Conservation (phyloP, 1,284 basidiomycete genomes). For the Thecaphora frezii region DNA sequence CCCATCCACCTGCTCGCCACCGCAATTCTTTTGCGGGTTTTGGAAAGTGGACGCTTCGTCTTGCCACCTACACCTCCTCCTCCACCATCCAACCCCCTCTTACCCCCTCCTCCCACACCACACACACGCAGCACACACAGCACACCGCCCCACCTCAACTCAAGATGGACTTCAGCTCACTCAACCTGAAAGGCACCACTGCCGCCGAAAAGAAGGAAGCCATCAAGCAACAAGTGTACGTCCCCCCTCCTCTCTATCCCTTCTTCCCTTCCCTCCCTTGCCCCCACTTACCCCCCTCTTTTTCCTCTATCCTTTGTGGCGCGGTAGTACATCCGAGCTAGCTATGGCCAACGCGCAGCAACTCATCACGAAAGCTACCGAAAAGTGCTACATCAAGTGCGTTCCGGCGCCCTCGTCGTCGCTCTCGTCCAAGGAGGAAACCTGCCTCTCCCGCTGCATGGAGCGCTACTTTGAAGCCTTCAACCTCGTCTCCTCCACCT, state of each 20-base stretch:
- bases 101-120: background rate
- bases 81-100: background rate
- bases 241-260: slow-evolving; percentile 1
- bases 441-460: slow-evolving; percentile 52
- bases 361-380: slow-evolving; percentile 55
- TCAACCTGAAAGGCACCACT: slow-evolving; percentile 11
- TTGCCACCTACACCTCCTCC: too few relatives aligned
- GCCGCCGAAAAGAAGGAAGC: slow-evolving; percentile 39
- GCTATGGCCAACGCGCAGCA: slow-evolving; percentile 56
- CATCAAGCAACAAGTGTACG: slow-evolving; percentile 53
- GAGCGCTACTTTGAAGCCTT: slow-evolving; percentile 58
- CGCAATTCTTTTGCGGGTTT: too few relatives aligned
- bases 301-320: background rate
- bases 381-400: slow-evolving; percentile 57
- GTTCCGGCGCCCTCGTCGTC: slow-evolving; percentile 41
- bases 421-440: slow-evolving; percentile 53
- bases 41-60: too few relatives aligned
- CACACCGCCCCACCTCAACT: background rate
- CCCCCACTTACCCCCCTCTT: slow-evolving; percentile 6
- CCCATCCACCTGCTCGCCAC: too few relatives aligned
- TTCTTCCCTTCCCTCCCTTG: slow-evolving; percentile 1
- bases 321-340: slow-evolving; percentile 26
- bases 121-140: background rate
- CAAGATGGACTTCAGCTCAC: slow-evolving; percentile 42
- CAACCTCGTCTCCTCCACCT: slow-evolving; percentile 51